These are phyloP conservation scores for Histomonas meleagridis DNA, from an alignment of 208 protist species.

Conservation along the genomic window DNA sequence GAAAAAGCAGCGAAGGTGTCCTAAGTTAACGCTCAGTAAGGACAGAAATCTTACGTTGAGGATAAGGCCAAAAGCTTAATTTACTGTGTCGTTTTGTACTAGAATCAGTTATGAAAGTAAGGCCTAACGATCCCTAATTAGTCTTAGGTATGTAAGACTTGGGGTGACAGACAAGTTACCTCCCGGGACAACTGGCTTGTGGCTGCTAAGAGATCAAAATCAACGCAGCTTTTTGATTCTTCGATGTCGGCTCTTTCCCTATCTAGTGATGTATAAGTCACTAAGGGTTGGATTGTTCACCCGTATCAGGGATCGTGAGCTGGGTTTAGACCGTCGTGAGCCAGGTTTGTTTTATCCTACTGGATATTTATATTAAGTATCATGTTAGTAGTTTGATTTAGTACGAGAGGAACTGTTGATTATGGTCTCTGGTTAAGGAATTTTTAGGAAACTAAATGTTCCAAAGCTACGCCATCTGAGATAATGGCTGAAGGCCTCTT, in stretches of 20 bases:
- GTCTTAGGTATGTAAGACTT: too few relatives aligned
- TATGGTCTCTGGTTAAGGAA: slow-evolving; percentile 59
- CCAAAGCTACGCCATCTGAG: slow-evolving; percentile 52
- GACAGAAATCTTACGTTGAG: slow-evolving; percentile 65
- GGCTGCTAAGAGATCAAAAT: slow-evolving; percentile 58
- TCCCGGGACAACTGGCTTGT: slow-evolving; percentile 64
- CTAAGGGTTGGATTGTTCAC: slow-evolving; percentile 51
- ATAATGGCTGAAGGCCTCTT: slow-evolving; percentile 61
- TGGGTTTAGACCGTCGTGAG: slow-evolving; percentile 69
- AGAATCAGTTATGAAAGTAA: slow-evolving; percentile 64
- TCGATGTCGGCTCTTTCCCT: slow-evolving; percentile 66
- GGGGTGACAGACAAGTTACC: background rate
- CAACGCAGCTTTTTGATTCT: slow-evolving; percentile 63
- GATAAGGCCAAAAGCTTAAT: slow-evolving; percentile 64
- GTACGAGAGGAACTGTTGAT: slow-evolving; percentile 62
- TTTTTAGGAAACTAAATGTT: slow-evolving; percentile 52
- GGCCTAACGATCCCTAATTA: slow-evolving; percentile 68
- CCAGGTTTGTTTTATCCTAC: slow-evolving; percentile 69
- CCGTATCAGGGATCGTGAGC: slow-evolving; percentile 63
- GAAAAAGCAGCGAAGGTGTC: slow-evolving; percentile 64
- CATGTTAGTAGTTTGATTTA: slow-evolving; percentile 56
- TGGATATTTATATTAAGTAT: slow-evolving; percentile 46
- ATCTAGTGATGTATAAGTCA: slow-evolving; percentile 60
- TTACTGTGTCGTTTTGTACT: slow-evolving; percentile 66
- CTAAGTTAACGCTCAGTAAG: slow-evolving; percentile 63